These are phyloP conservation scores for Teratosphaeria destructans DNA, from an alignment of 2,329 filamentous ascomycete species.

Conservation along the genomic window DNA sequence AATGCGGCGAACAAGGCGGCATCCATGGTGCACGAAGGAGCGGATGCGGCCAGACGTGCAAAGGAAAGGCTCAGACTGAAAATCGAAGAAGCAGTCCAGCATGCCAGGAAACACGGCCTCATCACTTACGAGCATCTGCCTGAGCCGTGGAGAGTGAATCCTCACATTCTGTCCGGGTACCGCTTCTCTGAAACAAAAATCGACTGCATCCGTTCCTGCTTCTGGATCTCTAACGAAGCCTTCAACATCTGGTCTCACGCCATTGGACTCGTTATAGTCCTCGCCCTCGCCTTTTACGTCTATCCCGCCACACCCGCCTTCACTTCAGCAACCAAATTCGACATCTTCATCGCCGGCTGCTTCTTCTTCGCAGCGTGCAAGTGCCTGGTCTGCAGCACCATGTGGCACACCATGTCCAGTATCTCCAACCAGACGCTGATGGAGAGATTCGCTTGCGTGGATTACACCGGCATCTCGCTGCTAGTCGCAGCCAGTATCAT, in stretches of 20 bases:
- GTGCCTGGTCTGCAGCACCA: conserved; percentile 84
- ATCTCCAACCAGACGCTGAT: conserved; percentile 83
- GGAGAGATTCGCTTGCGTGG: conserved; percentile 92
- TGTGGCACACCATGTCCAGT: conserved; percentile 99
- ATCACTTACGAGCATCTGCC: conserved; percentile 86
- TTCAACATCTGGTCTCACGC: conserved; percentile 98
- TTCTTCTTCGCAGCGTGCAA: conserved; percentile 97
- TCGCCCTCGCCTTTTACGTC: conserved; percentile 87
- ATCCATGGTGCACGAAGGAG: conserved; percentile 67
- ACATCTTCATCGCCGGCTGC: conserved; percentile 80
- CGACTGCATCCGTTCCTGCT: conserved; percentile 71
- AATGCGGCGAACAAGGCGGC: conserved; percentile 64
- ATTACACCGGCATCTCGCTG: conserved; percentile 94
- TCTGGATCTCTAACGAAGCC: conserved; percentile 81
- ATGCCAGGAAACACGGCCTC: conserved; percentile 69
- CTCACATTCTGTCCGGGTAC: conserved; percentile 83
- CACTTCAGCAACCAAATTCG: conserved; percentile 70
- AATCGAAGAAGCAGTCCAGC: conserved; percentile 74
- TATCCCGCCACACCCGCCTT: conserved; percentile 87
- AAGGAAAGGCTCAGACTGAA: conserved; percentile 50
- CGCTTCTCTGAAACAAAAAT: conserved; percentile 87
- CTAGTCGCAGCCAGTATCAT: conserved; percentile 94
- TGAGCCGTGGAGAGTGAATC: conserved; percentile 86
- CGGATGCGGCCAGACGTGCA: conserved; percentile 72
- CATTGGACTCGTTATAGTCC: conserved; percentile 76